Conservation (phyloP, 306 rosid genomes). For the Alnus rubra region DNA sequence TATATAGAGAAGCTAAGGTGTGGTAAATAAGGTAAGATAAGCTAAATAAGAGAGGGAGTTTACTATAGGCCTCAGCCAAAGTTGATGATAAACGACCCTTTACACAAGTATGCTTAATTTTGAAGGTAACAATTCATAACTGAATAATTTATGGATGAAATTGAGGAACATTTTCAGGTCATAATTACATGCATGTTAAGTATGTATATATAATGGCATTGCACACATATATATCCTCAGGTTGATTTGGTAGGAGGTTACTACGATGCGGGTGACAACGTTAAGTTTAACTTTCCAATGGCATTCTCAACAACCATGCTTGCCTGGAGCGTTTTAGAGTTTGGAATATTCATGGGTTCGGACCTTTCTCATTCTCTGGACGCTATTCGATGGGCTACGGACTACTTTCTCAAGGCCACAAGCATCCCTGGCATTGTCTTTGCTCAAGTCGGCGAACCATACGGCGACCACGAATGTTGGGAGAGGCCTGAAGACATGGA, state of each 20-base stretch:
- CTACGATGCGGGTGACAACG: slow-evolving; percentile 64
- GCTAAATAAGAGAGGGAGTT: too few species aligned
- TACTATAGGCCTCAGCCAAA: too few species aligned
- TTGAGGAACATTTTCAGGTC: too few species aligned
- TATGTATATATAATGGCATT: too few species aligned
- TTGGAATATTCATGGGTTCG: slow-evolving; percentile 38
- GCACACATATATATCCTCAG: slow-evolving; percentile 3
- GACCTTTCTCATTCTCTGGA: slow-evolving; percentile 39
- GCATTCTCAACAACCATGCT: slow-evolving; percentile 54
- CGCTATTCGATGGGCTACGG: slow-evolving; percentile 47
- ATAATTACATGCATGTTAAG: too few species aligned
- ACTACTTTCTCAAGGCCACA: slow-evolving; percentile 54
- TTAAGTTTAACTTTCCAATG: slow-evolving; percentile 62
- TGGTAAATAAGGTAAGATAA: too few species aligned
- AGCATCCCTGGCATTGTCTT: slow-evolving; percentile 32
- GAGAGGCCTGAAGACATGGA: slow-evolving; percentile 72
- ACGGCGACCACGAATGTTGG: slow-evolving; percentile 54
- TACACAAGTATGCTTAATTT: too few species aligned
- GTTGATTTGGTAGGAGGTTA: slow-evolving; percentile 59
- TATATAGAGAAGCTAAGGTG: too few species aligned
- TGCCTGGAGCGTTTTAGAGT: slow-evolving; percentile 61
- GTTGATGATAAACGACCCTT: too few species aligned
- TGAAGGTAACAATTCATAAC: too few species aligned
- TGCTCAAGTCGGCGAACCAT: slow-evolving; percentile 53
- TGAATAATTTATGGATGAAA: too few species aligned